Conservation (phyloP, 768 basidiomycete genomes). For the Trichaptum fuscoviolaceum region DNA sequence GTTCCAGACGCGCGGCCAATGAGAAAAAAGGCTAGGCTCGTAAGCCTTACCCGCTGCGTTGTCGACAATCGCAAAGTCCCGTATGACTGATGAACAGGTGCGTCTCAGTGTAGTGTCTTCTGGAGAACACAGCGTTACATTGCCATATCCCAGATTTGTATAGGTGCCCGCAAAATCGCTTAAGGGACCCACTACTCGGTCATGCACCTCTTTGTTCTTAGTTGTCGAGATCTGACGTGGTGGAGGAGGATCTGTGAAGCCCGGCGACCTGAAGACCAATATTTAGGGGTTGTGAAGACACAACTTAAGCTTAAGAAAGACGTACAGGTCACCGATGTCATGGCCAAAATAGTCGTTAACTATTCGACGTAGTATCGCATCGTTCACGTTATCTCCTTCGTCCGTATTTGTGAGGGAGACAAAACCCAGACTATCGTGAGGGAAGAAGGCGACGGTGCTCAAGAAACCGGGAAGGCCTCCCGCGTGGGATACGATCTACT, state of each 20-base stretch:
- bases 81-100: conserved; percentile 18
- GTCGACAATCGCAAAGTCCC: conserved; percentile 26
- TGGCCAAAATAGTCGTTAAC: conserved; percentile 5
- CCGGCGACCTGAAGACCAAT: too few relatives aligned
- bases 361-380: conserved; percentile 12
- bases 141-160: conserved; percentile 31
- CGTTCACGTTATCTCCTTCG: conserved; percentile 11
- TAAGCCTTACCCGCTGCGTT: conserved; percentile 2
- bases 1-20: conserved; percentile 30
- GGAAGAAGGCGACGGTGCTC: conserved; percentile 27
- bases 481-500: conserved; percentile 28
- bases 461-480: conserved; percentile 32
- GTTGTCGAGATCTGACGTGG: not conserved
- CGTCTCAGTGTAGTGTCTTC: conserved; percentile 15
- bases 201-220: conserved; percentile 12
- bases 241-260: not conserved
- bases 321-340: not conserved
- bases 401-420: conserved; percentile 28
- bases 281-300: too few relatives aligned
- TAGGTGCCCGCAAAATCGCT: conserved; percentile 32
- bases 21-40: conserved; percentile 23
- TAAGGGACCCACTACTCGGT: conserved; percentile 12
- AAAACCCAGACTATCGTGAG: conserved; percentile 31
- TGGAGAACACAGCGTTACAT: conserved; percentile 32
- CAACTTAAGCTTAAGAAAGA: not conserved